Base-by-base conservation (phyloP, 257 asterid species). In the Salvia rosmarinus region DNA sequence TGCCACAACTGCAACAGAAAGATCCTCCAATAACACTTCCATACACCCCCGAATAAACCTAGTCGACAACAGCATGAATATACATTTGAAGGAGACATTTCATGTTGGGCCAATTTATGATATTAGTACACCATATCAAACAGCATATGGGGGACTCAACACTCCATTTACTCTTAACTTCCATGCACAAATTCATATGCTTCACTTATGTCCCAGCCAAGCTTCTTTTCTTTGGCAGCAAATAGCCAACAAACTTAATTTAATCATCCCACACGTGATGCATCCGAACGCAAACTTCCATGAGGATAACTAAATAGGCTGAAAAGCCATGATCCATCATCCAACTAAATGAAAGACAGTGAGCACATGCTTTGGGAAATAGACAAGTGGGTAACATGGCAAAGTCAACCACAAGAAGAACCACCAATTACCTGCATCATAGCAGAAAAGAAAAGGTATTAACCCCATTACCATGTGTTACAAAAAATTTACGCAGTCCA, bases 361-460 rank as follows among this genome's bases (percentile, higher is more conserved):
- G 52, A 73, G 61, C 51, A 61, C 75, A 25, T 71, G 82, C 87
- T 76, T 71, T 70, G 23, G 43, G 59, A 71, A 79, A 72, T 51
- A 40, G 63, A 70, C 64, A 73, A 57, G 59, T 59, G 63, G 64
- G 75, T 64, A 37, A 66, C 73, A 79, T 72, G 75, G 71, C 70
- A 68, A 69, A 83, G 60, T 75, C 83, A 79, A 74, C 85, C 60
- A 76, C 55, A 20, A 70, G 69, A 63, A 75, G 78, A 52, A 74
- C 81, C 85, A 67, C 80, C 61, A 37, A 51, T 86, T 86, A 89
- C 90, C 92, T 86, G 90, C 80, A 84, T 19, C 57, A 70, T 16
- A 75, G 39, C 49, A 69, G 9, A 57, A 71, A 11, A 69, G 9
- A 57, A 71, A 11, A 20, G n/a, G 28, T 40, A 64, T 32, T 32